Conservation (phyloP, 306 rosid species). For the Acacia acuminata region DNA sequence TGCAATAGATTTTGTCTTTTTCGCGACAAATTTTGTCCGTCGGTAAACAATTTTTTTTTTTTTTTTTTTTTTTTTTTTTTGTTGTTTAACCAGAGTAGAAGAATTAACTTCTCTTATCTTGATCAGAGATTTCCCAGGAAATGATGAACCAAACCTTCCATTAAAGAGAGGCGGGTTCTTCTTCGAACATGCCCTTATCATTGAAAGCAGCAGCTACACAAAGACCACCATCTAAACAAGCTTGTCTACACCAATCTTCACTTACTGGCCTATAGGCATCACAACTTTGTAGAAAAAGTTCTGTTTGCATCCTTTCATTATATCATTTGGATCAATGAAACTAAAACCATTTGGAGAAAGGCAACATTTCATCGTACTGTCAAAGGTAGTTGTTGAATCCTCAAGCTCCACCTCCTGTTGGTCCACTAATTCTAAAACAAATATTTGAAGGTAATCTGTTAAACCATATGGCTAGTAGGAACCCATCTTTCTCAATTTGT, state of each 20-base stretch:
- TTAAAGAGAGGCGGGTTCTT: conserved; percentile 1
- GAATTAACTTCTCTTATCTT: conserved; percentile 15
- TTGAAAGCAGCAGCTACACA: not conserved
- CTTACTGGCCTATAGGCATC: not conserved
- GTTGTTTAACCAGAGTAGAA: not conserved
- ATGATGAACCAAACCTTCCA: not conserved
- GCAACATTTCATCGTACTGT: conserved; percentile 8
- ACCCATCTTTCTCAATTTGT: conserved; percentile 11
- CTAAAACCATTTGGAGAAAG: conserved; percentile 34
- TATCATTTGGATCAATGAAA: conserved; percentile 40
- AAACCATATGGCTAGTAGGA: conserved; percentile 49
- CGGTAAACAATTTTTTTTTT: no score
- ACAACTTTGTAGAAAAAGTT: conserved; percentile 45
- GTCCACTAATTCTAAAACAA: not conserved
- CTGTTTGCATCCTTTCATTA: conserved; percentile 40
- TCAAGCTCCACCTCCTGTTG: conserved; percentile 37
- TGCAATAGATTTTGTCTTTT: no score
- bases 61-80: no score
- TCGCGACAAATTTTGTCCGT: no score
- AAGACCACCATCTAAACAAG: conserved; percentile 27
- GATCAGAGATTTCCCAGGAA: not conserved
- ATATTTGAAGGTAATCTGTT: conserved; percentile 24
- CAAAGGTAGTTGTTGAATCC: conserved; percentile 25
- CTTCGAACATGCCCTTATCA: not conserved
- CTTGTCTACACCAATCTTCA: conserved; percentile 39